Conservation (phyloP, 345 rosid genomes). For the Clausena lansium region DNA sequence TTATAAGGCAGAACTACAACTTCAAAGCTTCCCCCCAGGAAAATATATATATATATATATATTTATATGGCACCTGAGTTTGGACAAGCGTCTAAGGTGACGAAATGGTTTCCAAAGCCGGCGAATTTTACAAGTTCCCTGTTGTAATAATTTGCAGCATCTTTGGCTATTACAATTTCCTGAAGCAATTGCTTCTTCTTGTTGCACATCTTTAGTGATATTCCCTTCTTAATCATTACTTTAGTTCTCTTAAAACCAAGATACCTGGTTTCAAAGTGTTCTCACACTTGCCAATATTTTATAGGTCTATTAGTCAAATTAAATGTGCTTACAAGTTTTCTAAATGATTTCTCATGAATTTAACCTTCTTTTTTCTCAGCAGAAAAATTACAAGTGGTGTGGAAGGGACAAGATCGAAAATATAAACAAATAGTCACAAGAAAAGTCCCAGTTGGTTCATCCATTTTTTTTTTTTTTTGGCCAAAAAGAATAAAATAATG, state of each 20-base stretch:
- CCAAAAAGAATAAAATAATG: not conserved
- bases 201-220: not conserved
- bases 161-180: not conserved
- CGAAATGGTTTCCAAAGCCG: not conserved
- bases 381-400: not conserved
- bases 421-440: not conserved
- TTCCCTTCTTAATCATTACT: slow-evolving; percentile 13
- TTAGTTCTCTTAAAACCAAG: not conserved
- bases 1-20: not conserved
- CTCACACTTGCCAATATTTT: not conserved
- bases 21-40: not conserved
- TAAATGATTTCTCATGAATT: not conserved
- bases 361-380: not conserved
- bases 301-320: not conserved
- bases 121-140: not conserved
- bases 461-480: too few species aligned
- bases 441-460: not conserved
- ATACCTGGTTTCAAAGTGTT: not conserved
- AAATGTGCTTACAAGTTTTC: not conserved
- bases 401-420: not conserved
- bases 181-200: not conserved
- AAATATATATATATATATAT: too few species aligned
- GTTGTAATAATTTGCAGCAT: not conserved
- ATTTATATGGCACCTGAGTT: slow-evolving; percentile 16
- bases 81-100: slow-evolving; percentile 11